A percentile compares a stretch with the other conserved stretches of the same genome.
Evolutionary conservation across 192 early-diverging fungal species (phyloP).

Genomic region (Rhizophagus prolifer): DNA sequence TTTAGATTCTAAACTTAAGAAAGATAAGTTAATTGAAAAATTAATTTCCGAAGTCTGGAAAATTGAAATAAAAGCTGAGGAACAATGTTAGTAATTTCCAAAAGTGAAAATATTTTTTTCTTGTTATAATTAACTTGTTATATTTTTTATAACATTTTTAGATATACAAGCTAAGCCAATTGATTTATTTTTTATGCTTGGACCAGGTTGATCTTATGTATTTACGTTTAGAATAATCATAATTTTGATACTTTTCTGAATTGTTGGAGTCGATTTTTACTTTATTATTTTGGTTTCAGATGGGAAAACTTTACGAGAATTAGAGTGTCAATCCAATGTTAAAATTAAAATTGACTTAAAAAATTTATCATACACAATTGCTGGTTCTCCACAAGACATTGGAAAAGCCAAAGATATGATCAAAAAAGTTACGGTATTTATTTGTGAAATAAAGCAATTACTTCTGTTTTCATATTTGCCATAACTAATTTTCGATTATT

Average conservation of each 20-base stretch:
- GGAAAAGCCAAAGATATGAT: slow-evolving; percentile 16
- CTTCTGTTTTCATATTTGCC: not conserved
- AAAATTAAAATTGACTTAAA: slow-evolving; percentile 13
- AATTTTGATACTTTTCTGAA: not conserved
- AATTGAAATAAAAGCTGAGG: not conserved
- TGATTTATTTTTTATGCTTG: slow-evolving; percentile 6
- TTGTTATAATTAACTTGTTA: not conserved
- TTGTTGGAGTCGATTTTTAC: not conserved
- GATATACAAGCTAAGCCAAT: not conserved
- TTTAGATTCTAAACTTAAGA: not conserved
- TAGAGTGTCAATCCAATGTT: slow-evolving; percentile 4
- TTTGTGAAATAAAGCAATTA: not conserved
- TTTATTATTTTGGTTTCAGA: not conserved
- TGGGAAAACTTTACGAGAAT: not conserved
- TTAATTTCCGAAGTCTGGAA: not conserved
- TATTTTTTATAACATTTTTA: not conserved
- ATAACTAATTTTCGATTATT: not conserved
- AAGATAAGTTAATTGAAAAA: not conserved
- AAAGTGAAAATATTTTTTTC: not conserved
- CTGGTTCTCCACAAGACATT: not conserved
- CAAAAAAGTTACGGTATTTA: slow-evolving; percentile 11
- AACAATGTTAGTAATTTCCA: not conserved
- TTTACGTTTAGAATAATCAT: not conserved
- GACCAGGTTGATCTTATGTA: not conserved
- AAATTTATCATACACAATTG: slow-evolving; percentile 1